phyloP scores from a whole-genome alignment of 768 basidiomycete species.

The Dioszegia aurantiaca region DNA sequence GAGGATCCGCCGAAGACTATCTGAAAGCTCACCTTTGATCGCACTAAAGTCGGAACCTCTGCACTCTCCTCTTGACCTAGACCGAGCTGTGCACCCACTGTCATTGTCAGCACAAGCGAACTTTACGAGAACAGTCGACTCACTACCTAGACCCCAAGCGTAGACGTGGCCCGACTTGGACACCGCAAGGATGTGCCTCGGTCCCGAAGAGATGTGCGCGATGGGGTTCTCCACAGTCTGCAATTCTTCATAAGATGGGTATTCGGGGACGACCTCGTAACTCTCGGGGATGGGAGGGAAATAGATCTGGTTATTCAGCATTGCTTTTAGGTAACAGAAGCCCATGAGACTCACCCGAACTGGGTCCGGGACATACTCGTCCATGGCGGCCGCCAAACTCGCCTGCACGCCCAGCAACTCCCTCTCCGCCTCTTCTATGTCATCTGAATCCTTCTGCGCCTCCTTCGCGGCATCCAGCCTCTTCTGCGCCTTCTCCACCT shows the following conservation, averaged over 20 bases:
- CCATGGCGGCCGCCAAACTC: constrained; percentile 40
- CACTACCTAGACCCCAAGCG: constrained; percentile 55
- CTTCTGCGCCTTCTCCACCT: constrained; percentile 26
- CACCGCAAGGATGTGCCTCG: constrained; percentile 54
- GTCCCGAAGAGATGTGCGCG: constrained; percentile 52
- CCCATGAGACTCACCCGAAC: constrained; percentile 38
- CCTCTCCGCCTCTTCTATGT: constrained; percentile 33
- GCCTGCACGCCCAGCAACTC: constrained; percentile 36
- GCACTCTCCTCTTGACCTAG: constrained; percentile 52
- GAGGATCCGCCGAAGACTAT: constrained; percentile 4
- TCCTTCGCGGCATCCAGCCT: constrained; percentile 26
- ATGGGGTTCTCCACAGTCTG: constrained; percentile 47
- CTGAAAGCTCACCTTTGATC: constrained; percentile 42
- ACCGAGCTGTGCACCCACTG: constrained; percentile 51
- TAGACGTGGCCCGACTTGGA: constrained; percentile 54
- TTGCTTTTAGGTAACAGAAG: neutral
- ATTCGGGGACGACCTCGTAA: constrained; percentile 49
- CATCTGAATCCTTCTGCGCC: constrained; percentile 26
- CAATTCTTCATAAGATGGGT: constrained; percentile 44
- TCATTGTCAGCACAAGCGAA: neutral
- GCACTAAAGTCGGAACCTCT: constrained; percentile 49
- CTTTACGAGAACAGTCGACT: constrained; percentile 19
- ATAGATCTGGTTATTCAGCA: constrained; percentile 31
- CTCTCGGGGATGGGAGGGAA: constrained; percentile 54
- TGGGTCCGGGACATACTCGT: constrained; percentile 50